These are phyloP conservation scores for Arthrobotrys entomopaga DNA, from an alignment of 2,329 filamentous ascomycete genomes.

Conservation along the genomic window DNA sequence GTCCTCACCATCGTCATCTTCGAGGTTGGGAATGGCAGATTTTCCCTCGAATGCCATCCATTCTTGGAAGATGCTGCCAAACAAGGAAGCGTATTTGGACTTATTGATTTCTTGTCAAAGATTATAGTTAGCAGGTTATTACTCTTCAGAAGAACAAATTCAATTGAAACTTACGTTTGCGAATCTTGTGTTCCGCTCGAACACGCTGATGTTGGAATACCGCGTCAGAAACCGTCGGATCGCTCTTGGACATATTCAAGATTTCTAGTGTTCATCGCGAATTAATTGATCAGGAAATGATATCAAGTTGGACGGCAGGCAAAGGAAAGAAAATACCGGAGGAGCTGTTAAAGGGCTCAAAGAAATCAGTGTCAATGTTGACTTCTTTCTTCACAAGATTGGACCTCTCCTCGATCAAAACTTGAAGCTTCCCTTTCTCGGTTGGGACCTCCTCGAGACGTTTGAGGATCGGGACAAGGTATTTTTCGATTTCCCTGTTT, in stretches of 20 bases:
- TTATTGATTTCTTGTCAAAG: conserved; percentile 26
- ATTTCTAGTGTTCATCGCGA: conserved; percentile 8
- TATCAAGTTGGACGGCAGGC: background rate
- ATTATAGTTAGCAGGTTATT: background rate
- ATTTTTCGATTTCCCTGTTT: conserved; percentile 25
- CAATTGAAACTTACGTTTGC: conserved; percentile 11
- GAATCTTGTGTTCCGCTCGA: conserved; percentile 21
- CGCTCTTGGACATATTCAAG: conserved; percentile 24
- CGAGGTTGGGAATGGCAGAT: background rate
- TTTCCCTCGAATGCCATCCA: conserved; percentile 54
- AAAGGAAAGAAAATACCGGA: conserved; percentile 5
- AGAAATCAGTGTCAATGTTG: background rate
- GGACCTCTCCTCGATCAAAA: conserved; percentile 26
- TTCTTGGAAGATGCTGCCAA: conserved; percentile 51
- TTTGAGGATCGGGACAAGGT: conserved; percentile 31
- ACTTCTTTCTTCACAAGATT: conserved; percentile 1
- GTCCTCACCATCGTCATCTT: conserved; percentile 41
- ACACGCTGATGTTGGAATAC: conserved; percentile 35
- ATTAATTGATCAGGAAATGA: too few relatives aligned
- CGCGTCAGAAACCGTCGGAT: conserved; percentile 43
- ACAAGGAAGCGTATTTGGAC: conserved; percentile 45
- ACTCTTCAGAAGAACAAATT: background rate
- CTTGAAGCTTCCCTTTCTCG: conserved; percentile 41
- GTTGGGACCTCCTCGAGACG: conserved; percentile 19
- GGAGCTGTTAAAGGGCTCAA: conserved; percentile 20